Evolutionary conservation across 192 early-diverging fungal genomes (phyloP).

Genomic region (Backusella australiensis): DNA sequence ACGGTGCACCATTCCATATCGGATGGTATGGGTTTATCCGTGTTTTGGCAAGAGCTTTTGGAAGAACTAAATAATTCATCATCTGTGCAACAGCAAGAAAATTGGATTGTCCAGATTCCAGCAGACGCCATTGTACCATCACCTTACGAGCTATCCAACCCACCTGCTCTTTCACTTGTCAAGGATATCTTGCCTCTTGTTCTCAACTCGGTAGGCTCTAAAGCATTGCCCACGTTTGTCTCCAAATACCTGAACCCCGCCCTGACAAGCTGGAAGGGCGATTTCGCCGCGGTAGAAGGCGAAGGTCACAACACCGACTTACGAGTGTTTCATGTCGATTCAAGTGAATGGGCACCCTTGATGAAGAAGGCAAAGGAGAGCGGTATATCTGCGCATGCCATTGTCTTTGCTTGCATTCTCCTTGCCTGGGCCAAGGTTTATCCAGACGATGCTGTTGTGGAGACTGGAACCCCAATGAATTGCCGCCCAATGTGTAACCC

Average conservation of each 20-base stretch:
- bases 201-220: slow-evolving; percentile 4
- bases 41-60: slow-evolving; percentile 25
- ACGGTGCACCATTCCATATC: slow-evolving; percentile 21
- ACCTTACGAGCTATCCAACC: slow-evolving; percentile 13
- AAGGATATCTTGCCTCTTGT: slow-evolving; percentile 13
- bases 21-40: slow-evolving; percentile 29
- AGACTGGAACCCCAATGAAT: slow-evolving; percentile 23
- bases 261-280: slow-evolving; percentile 13
- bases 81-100: background rate
- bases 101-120: background rate
- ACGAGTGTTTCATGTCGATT: background rate
- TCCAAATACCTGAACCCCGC: background rate
- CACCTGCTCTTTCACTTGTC: slow-evolving; percentile 1
- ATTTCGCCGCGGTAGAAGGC: slow-evolving; percentile 9
- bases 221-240: background rate
- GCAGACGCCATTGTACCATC: background rate
- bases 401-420: background rate
- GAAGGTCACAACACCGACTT: slow-evolving; percentile 6
- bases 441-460: background rate
- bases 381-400: slow-evolving; percentile 15
- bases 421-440: slow-evolving; percentile 19
- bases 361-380: background rate
- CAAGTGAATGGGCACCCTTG: background rate
- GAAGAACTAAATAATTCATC: background rate
- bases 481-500: slow-evolving; percentile 22